Conservation (phyloP, 2,329 filamentous ascomycete genomes). For the Apiospora aurea region DNA sequence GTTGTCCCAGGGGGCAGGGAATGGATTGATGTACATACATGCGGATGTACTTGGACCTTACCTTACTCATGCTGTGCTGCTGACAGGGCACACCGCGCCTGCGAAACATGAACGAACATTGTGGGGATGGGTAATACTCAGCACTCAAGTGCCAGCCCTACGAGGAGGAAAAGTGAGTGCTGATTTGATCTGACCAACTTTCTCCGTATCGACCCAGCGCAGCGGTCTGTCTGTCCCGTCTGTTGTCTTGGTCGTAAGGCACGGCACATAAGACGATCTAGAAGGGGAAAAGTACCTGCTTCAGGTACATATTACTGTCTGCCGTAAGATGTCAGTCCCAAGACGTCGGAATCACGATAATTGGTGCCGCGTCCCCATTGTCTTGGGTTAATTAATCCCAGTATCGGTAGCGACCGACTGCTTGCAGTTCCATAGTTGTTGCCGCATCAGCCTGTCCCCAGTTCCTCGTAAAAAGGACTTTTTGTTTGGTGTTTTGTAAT, state of each 20-base stretch:
- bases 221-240: conserved; percentile 4
- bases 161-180: conserved; percentile 26
- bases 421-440: neutral
- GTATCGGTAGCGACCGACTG: neutral
- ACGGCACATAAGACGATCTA: neutral
- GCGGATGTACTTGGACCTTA: neutral
- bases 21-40: neutral
- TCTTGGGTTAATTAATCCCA: conserved; percentile 17
- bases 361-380: neutral
- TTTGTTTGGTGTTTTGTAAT: neutral
- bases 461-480: neutral
- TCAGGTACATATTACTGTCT: neutral
- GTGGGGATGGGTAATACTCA: conserved; percentile 5
- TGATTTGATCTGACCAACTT: conserved; percentile 2
- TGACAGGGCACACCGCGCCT: neutral
- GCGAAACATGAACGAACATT: conserved; percentile 3
- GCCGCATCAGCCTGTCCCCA: neutral
- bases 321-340: conserved; percentile 17
- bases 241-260: conserved; percentile 13
- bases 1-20: neutral
- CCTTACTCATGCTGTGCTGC: neutral
- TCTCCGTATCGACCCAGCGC: neutral
- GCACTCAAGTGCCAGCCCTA: conserved; percentile 28
- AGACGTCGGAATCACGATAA: neutral
- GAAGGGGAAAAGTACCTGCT: conserved; percentile 3